A percentile compares a stretch with the other conserved stretches of the same genome.
phyloP scores from a whole-genome alignment of 257 asterid species.

The Datura wrightii region DNA sequence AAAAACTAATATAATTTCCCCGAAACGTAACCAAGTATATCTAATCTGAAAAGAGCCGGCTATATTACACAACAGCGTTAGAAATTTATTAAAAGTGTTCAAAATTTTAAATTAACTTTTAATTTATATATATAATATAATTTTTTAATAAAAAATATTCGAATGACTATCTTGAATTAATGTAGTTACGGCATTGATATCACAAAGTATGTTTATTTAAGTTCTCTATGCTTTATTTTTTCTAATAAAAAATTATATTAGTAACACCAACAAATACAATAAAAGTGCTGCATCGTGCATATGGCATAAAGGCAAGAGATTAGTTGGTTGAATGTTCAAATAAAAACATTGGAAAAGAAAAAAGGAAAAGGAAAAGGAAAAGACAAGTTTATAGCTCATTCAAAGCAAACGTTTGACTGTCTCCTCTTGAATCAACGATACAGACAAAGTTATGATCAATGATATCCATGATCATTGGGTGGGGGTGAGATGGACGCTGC shows the following conservation, averaged over 20 bases:
- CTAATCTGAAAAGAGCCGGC: background rate
- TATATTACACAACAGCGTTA: too few species aligned
- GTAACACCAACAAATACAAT: background rate
- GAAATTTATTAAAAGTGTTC: too few species aligned
- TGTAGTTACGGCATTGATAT: too few species aligned
- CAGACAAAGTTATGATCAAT: conserved; percentile 12
- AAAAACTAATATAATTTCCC: too few species aligned
- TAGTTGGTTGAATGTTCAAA: conserved; percentile 1
- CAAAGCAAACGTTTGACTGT: conserved; percentile 17
- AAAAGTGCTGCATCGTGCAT: background rate
- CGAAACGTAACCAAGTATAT: background rate
- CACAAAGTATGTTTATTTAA: too few species aligned
- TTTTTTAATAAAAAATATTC: too few species aligned
- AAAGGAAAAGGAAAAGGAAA: background rate
- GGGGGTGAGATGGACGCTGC: background rate
- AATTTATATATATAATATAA: too few species aligned
- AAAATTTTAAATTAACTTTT: too few species aligned
- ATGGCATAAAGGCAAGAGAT: background rate
- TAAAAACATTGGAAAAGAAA: background rate
- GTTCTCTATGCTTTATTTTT: too few species aligned
- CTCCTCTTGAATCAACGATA: background rate
- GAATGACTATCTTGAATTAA: too few species aligned
- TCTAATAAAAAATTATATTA: background rate
- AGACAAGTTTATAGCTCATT: background rate
- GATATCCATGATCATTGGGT: background rate